Base-by-base conservation (phyloP, 2,329 filamentous ascomycete genomes). In the Phaeophleospora eucalypticola region DNA sequence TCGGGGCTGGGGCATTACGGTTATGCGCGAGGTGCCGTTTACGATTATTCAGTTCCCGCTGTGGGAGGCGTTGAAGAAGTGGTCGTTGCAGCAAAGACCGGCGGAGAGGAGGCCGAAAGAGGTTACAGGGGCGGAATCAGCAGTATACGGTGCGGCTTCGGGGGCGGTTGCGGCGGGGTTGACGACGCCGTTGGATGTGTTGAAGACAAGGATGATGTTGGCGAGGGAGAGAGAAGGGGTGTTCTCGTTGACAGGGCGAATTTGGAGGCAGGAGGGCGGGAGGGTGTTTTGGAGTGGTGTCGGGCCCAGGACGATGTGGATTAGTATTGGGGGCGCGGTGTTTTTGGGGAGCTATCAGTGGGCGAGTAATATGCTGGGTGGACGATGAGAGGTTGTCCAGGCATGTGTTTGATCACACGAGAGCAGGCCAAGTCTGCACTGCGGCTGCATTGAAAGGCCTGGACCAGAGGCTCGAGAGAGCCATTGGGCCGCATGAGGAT, bases 121-220 rank as follows among this genome's bases (percentile, higher is more conserved):
- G 27, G 73, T 93, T 1, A 78, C 82, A 14, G 89, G 86, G 0
- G 70, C 78, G 2, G 89, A 95, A 71, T 93, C 87, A 57, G 93
- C 86, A 0, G 59, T 93, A 35, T 91, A 93, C 67, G 93, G 93
- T 0, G 90, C 86, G 59, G 63, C 89, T 29, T 83, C 89, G 0
- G 93, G 93, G 1, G 89, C 84, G 1, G 76, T 96, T 33, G 89
- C 93, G 0, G 93, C 93, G 0, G 91, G 81, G 0, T 65, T 91
- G 49, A 98, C 93, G 18, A 98, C 93, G 43, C 93, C 93, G 33
- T 71, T 98, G 53, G 93, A 98, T 70, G 93, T 98, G 52, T 75
- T 98, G 57, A 98, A 98, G 81, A 98, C 93, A 55, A 77, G 93
- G 54, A 84, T 97, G 69, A 98, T 98, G 93, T 74, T 98, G 58